Percentiles rank a stretch among this genome's conserved stretches.
phyloP scores from a whole-genome alignment of 345 rosid genomes.

The Syzygium aromaticum region DNA sequence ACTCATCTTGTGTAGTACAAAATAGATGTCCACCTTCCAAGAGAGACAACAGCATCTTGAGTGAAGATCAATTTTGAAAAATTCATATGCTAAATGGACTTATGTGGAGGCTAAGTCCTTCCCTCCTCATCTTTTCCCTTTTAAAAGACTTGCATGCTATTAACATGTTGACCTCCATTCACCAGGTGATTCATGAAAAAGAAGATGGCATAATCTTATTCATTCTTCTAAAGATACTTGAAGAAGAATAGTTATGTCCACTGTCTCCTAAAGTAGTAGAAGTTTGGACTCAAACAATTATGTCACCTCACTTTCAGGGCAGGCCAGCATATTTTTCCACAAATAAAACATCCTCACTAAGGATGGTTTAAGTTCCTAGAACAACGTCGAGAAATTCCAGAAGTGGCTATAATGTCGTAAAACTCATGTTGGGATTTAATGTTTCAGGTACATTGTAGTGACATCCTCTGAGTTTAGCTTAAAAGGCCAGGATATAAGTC shows the following conservation, averaged over 20 bases:
- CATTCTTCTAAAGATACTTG: background rate
- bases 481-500: background rate
- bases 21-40: background rate
- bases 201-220: background rate
- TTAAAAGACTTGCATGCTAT: background rate
- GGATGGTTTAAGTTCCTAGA: background rate
- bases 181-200: background rate
- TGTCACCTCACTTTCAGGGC: background rate
- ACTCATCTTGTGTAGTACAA: background rate
- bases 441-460: background rate
- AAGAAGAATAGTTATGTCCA: background rate
- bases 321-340: background rate
- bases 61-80: background rate
- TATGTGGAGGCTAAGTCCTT: background rate
- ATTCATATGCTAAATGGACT: background rate
- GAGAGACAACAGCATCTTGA: background rate
- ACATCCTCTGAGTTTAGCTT: background rate
- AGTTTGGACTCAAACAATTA: background rate
- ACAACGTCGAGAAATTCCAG: background rate
- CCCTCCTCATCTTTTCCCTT: background rate
- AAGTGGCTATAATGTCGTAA: background rate
- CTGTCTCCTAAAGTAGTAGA: background rate
- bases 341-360: background rate
- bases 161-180: background rate
- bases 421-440: background rate